These are phyloP conservation scores for Fusarium sp. DNA, from an alignment of 2,329 filamentous ascomycete species.

Conservation along the genomic window DNA sequence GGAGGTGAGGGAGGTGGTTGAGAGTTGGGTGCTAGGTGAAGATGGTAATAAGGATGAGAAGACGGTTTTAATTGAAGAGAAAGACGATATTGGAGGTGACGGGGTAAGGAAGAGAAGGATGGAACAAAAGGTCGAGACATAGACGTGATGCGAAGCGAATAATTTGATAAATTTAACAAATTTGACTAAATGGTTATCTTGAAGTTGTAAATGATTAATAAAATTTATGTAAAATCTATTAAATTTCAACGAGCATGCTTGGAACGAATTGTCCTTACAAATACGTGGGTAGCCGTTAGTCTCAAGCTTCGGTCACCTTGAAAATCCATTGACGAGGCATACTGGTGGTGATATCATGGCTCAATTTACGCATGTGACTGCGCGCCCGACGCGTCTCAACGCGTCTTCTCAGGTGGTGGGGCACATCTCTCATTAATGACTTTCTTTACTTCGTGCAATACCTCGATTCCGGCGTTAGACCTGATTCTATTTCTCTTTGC, in stretches of 20 bases:
- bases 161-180: neutral
- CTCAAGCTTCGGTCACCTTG: too few relatives aligned
- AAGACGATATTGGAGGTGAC: conserved; percentile 33
- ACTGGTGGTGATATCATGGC: conserved; percentile 34
- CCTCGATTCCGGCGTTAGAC: neutral
- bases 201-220: neutral
- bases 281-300: too few relatives aligned
- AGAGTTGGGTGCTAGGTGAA: conserved; percentile 75
- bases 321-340: neutral
- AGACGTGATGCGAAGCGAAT: neutral
- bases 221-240: neutral
- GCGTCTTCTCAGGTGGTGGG: conserved; percentile 35
- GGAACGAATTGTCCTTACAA: neutral
- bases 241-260: neutral
- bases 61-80: conserved; percentile 44
- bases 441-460: neutral
- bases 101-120: conserved; percentile 47
- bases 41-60: conserved; percentile 49
- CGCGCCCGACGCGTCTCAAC: conserved; percentile 34
- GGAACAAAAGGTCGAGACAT: conserved; percentile 22
- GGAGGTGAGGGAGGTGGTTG: conserved; percentile 76
- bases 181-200: neutral
- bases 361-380: conserved; percentile 30
- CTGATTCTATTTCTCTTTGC: neutral
- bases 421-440: conserved; percentile 5